Conservation (phyloP, 2,329 filamentous ascomycete genomes). For the Fusarium neocosmosporiellum region DNA sequence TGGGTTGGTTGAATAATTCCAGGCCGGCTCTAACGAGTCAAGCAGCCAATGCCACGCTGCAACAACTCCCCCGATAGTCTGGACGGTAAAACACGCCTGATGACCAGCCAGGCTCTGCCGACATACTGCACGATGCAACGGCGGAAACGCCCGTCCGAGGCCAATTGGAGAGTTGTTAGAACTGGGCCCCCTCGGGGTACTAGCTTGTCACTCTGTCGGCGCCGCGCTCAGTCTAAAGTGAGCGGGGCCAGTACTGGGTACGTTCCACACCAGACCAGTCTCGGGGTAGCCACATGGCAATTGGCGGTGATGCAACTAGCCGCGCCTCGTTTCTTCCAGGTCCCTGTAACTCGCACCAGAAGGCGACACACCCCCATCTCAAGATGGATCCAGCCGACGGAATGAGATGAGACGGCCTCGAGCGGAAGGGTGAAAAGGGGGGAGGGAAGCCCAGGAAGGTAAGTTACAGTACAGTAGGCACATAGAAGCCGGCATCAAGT, state of each 20-base stretch:
- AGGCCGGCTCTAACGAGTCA: not conserved
- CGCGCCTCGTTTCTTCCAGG: not conserved
- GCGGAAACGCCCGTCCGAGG: not conserved
- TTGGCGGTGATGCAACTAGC: constrained; percentile 5
- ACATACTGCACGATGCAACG: constrained; percentile 8
- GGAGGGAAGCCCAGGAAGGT: not conserved
- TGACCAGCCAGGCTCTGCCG: constrained; percentile 6
- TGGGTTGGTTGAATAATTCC: not conserved
- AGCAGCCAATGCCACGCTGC: not conserved
- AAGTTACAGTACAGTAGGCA: not conserved
- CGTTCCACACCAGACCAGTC: constrained; percentile 4
- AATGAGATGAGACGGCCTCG: not conserved
- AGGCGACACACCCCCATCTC: not conserved
- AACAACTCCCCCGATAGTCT: not conserved
- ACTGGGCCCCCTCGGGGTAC: not conserved
- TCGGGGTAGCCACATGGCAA: constrained; percentile 33
- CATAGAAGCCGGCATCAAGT: not conserved
- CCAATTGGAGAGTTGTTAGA: constrained; percentile 1
- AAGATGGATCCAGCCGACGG: not conserved
- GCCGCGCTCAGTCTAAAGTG: constrained; percentile 13
- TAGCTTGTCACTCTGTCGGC: constrained; percentile 21
- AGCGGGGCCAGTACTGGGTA: constrained; percentile 9
- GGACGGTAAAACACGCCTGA: not conserved
- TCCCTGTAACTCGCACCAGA: not conserved
- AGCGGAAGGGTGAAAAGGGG: not conserved